Evolutionary conservation across 345 rosid genomes (phyloP), one percentile per base, ranked within the genome.

Genomic region (Camelina hispida): DNA sequence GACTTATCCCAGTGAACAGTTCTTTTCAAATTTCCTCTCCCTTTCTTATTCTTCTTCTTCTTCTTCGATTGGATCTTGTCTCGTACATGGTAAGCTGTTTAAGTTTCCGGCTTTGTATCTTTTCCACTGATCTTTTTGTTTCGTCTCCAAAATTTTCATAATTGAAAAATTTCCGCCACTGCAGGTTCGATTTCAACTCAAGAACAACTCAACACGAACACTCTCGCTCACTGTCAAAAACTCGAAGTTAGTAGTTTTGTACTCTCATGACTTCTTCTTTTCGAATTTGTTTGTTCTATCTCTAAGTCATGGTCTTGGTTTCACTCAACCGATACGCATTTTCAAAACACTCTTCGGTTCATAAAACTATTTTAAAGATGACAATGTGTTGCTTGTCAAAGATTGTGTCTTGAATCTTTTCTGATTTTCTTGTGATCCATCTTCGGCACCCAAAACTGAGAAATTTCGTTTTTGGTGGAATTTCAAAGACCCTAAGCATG

Each of bases 131-230:
- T 54, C 35, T 17, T 73, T 73, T 22, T 54, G 25, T 55, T 50
- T 61, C 6, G 50, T 20, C 68, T 59, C 67, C 40, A 37, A 37
- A 48, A 35, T 47, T 53, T 18, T 5, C 38, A 9, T 64, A 64
- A 37, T 55, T 65, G 1, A 30, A 34, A 11, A 22, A 5, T 22
- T 34, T 46, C 14, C 14, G 11, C 5, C 20, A 66, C 60, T 17
- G 25, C 25, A 67, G 16, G 61, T 66, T 58, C 44, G 34, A 35
- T 48, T 57, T 74, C 46, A 74, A 44, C n/a, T 48, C 60, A 74
- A 66, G 61, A 44, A 73, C 37, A 28, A 28, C 30, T 28, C 30
- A 28, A 28, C 30, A 52, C 12, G n/a, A 25, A 38, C 30, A 34
- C 8, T 37, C 14, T 17, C n/a, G 61, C 20, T 35, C 48, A 58